These are phyloP conservation scores for Arctostaphylos glauca DNA, from an alignment of 148 eudicot species.

Conservation along the genomic window DNA sequence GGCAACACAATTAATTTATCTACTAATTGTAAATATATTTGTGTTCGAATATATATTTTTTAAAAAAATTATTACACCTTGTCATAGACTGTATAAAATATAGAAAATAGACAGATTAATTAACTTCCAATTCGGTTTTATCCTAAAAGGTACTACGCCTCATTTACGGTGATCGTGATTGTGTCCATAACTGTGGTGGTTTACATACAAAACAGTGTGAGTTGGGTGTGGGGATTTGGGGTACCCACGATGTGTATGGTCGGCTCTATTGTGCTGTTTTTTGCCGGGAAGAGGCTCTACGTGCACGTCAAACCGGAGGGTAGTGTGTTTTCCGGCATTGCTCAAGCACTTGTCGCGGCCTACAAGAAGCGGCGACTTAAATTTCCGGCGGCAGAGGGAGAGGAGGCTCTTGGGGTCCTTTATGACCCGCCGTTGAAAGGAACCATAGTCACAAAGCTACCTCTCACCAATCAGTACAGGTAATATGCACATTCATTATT, in stretches of 20 bases:
- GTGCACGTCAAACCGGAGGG: constrained; percentile 67
- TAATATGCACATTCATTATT: background rate
- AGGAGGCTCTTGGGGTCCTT: constrained; percentile 18
- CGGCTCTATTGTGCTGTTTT: constrained; percentile 45
- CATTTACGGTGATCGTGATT: constrained; percentile 55
- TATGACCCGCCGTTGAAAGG: constrained; percentile 46
- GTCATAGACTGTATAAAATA: background rate
- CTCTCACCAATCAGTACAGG: constrained; percentile 53
- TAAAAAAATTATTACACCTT: background rate
- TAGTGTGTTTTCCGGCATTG: constrained; percentile 59
- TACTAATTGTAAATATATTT: too few species aligned
- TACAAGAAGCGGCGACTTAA: constrained; percentile 45
- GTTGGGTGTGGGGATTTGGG: constrained; percentile 72
- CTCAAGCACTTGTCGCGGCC: constrained; percentile 52
- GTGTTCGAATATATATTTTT: too few species aligned
- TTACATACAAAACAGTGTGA: constrained; percentile 52
- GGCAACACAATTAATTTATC: too few species aligned
- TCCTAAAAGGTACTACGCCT: constrained; percentile 54
- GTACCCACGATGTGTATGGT: constrained; percentile 60
- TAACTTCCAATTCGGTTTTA: background rate
- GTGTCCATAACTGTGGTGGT: constrained; percentile 58
- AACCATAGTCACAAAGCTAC: constrained; percentile 34
- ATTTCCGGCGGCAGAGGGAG: constrained; percentile 26
- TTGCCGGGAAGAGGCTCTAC: constrained; percentile 48
- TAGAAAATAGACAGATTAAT: background rate